Evolutionary conservation across 2,329 filamentous ascomycete species (phyloP).

Genomic region (Fusarium austroafricanum): DNA sequence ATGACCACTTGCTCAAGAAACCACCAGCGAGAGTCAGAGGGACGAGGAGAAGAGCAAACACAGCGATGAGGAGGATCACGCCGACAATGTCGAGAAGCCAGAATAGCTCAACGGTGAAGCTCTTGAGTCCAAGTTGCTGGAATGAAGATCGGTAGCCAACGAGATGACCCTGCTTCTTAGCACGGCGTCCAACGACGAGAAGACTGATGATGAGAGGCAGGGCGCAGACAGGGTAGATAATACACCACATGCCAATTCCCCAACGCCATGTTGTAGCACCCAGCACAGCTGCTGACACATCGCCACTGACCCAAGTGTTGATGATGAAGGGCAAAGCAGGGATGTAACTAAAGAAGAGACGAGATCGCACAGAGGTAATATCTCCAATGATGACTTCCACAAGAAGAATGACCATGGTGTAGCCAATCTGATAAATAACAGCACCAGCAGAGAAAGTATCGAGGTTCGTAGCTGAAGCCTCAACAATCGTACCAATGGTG

Average conservation of each 20-base stretch:
- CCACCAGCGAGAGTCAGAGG: constrained; percentile 61
- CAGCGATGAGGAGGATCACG: constrained; percentile 59
- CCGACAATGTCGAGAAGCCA: constrained; percentile 60
- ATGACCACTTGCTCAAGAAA: constrained; percentile 52
- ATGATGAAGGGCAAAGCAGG: constrained; percentile 70
- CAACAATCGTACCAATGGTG: constrained; percentile 66
- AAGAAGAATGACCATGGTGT: constrained; percentile 69
- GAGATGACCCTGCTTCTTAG: constrained; percentile 62
- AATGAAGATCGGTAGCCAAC: constrained; percentile 50
- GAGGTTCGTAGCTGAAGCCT: constrained; percentile 62
- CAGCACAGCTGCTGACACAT: constrained; percentile 64
- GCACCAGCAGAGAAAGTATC: constrained; percentile 67
- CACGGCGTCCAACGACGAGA: constrained; percentile 62
- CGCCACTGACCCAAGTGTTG: constrained; percentile 73
- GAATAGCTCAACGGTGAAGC: constrained; percentile 56
- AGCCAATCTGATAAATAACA: constrained; percentile 72
- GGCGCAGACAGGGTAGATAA: constrained; percentile 70
- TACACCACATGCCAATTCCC: constrained; percentile 73
- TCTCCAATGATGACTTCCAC: constrained; percentile 74
- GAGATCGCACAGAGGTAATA: constrained; percentile 70
- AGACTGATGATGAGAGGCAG: constrained; percentile 67
- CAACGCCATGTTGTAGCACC: constrained; percentile 65
- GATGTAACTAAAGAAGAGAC: constrained; percentile 74
- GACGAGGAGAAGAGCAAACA: constrained; percentile 59
- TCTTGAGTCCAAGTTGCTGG: constrained; percentile 48